Evolutionary conservation across 805 yeast genomes (phyloP).

Genomic region (Candida hungchunana): DNA sequence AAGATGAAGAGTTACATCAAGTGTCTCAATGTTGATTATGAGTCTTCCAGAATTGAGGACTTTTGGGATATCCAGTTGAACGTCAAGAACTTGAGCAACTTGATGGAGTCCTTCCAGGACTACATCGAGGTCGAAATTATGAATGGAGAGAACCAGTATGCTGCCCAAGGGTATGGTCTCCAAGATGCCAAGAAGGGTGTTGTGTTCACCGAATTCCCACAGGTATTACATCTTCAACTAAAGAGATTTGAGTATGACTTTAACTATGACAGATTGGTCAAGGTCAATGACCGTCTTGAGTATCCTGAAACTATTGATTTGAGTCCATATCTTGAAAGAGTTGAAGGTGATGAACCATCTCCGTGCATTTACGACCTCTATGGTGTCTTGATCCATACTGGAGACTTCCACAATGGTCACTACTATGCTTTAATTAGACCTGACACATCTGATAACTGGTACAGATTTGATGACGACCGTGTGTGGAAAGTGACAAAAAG

Average conservation of each 20-base stretch:
- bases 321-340: constrained; percentile 67
- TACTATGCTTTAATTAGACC: constrained; percentile 94
- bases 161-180: constrained; percentile 82
- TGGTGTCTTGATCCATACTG: constrained; percentile 94
- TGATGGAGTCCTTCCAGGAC: constrained; percentile 74
- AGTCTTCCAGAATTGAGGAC: constrained; percentile 87
- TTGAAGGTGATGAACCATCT: constrained; percentile 51
- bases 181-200: constrained; percentile 98
- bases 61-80: constrained; percentile 98
- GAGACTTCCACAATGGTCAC: constrained; percentile 94
- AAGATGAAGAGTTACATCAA: constrained; percentile 93
- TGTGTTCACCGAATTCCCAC: constrained; percentile 84
- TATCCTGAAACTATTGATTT: constrained; percentile 82
- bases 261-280: constrained; percentile 79
- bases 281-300: constrained; percentile 89
- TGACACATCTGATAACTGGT: constrained; percentile 66
- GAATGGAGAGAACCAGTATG: constrained; percentile 94
- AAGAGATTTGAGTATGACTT: constrained; percentile 95
- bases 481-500: constrained; percentile 82
- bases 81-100: constrained; percentile 74
- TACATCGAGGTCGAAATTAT: constrained; percentile 85
- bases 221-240: constrained; percentile 87
- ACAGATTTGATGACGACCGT: constrained; percentile 90
- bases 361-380: constrained; percentile 80
- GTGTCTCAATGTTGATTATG: constrained; percentile 90